Evolutionary conservation across 2,329 filamentous ascomycete genomes (phyloP).

Genomic region (Aspergillus puulaauensis): DNA sequence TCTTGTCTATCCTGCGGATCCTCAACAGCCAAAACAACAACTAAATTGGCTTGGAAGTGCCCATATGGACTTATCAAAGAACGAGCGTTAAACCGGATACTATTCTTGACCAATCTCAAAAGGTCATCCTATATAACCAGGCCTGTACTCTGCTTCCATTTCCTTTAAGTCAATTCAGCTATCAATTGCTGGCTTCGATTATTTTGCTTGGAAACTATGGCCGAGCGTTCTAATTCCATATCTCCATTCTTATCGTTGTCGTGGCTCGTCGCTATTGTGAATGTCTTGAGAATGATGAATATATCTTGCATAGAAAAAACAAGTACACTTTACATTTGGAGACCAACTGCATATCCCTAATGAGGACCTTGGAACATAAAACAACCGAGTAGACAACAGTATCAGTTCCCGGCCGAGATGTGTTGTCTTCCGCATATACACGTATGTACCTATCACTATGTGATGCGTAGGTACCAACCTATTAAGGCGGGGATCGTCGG

Average conservation of each 20-base stretch:
- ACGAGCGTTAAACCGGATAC: not conserved
- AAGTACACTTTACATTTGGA: not conserved
- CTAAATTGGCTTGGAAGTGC: conserved; percentile 48
- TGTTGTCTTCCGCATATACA: not conserved
- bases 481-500: not conserved
- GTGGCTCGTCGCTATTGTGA: not conserved
- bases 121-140: not conserved
- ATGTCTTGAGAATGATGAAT: not conserved
- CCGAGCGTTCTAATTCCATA: not conserved
- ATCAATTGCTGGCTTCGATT: not conserved
- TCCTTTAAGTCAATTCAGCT: not conserved
- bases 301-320: not conserved
- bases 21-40: conserved; percentile 95
- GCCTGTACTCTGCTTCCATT: not conserved
- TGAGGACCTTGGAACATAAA: no score
- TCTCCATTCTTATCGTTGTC: not conserved
- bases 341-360: not conserved
- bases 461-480: not conserved
- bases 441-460: not conserved
- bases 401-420: no score
- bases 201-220: not conserved
- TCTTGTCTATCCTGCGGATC: conserved; percentile 92
- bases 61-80: not conserved
- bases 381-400: no score
- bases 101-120: not conserved